These are phyloP conservation scores for Brassica hybrid DNA, from an alignment of 441 rosid species.

Conservation along the genomic window DNA sequence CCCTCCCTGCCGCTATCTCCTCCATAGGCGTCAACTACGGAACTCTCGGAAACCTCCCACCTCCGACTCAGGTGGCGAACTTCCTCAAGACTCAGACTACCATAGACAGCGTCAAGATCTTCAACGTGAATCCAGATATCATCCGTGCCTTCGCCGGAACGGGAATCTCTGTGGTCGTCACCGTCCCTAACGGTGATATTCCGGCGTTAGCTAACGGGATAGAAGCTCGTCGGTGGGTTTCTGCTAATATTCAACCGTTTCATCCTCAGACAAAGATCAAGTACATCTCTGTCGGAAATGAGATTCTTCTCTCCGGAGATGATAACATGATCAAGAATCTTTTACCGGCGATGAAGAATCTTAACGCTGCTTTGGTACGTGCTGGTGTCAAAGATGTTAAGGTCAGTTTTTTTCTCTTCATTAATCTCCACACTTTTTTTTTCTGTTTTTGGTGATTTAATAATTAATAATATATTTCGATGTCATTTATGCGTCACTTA, in stretches of 20 bases:
- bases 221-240: slow-evolving; percentile 58
- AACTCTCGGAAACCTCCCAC: slow-evolving; percentile 64
- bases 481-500: not conserved
- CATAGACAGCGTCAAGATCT: slow-evolving; percentile 62
- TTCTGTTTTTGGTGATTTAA: too few relatives aligned
- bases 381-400: slow-evolving; percentile 52
- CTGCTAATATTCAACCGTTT: slow-evolving; percentile 51
- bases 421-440: too few relatives aligned
- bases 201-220: slow-evolving; percentile 46
- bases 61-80: slow-evolving; percentile 61
- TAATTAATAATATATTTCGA: not conserved
- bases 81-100: slow-evolving; percentile 56
- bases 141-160: slow-evolving; percentile 67
- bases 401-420: too few relatives aligned
- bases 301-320: slow-evolving; percentile 50
- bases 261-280: slow-evolving; percentile 61
- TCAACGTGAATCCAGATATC: slow-evolving; percentile 58
- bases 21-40: slow-evolving; percentile 76
- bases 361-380: slow-evolving; percentile 53
- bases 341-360: slow-evolving; percentile 61
- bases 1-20: slow-evolving; percentile 40
- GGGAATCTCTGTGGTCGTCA: slow-evolving; percentile 54
- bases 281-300: slow-evolving; percentile 60
- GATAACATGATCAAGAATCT: slow-evolving; percentile 50
- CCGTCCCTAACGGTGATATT: slow-evolving; percentile 56